Evolutionary conservation across 2,329 filamentous ascomycete genomes (phyloP).

Genomic region (Trichoderma endophyticum): DNA sequence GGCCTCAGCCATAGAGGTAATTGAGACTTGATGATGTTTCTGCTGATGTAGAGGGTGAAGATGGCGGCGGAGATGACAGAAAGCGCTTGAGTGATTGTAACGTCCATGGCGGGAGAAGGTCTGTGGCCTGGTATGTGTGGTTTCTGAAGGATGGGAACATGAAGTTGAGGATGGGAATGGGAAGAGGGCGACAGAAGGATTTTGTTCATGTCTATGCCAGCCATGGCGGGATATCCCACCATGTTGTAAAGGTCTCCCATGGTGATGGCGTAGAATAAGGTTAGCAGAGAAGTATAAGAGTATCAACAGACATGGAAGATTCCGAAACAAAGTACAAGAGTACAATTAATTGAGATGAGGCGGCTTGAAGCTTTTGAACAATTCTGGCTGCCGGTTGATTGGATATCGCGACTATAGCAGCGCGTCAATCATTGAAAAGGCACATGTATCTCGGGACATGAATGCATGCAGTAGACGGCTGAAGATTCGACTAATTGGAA

Average conservation of each 20-base stretch:
- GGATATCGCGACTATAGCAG: not conserved
- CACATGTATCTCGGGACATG: not conserved
- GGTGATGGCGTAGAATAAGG: not conserved
- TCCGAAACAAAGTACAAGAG: not conserved
- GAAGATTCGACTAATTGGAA: not conserved
- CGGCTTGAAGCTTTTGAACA: not conserved
- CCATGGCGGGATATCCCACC: not conserved
- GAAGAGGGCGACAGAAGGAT: not conserved
- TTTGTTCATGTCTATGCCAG: not conserved
- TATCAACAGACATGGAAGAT: not conserved
- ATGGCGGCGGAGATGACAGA: constrained; percentile 29
- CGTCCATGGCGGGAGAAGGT: constrained; percentile 14
- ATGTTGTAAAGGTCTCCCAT: not conserved
- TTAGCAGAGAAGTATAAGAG: not conserved
- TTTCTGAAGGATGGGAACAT: not conserved
- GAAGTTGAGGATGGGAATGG: not conserved
- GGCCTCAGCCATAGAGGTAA: constrained; percentile 42
- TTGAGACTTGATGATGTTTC: constrained; percentile 26
- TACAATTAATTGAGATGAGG: not conserved
- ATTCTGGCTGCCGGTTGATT: not conserved
- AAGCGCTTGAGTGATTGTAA: constrained; percentile 24
- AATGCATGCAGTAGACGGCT: not conserved
- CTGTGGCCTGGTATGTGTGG: not conserved
- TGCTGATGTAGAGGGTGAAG: constrained; percentile 30
- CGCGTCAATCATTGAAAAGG: not conserved